Evolutionary conservation across 768 basidiomycete species (phyloP), one percentile per base, ranked within the genome.

Genomic region (Aureoboletus auriporus): DNA sequence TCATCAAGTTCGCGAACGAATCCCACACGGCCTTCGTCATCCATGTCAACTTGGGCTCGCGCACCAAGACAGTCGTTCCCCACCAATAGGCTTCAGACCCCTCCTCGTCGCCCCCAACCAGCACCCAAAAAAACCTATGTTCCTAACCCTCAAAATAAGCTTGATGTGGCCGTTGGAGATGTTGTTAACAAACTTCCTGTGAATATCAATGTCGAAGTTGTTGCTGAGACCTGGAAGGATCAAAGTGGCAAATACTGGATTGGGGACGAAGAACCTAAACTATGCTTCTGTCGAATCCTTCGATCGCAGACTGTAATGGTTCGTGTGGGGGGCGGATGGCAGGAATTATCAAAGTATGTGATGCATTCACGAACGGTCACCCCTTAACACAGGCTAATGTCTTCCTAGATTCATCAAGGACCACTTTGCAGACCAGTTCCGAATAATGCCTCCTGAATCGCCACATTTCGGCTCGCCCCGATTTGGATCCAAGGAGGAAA

Each of bases 211-310:
- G 72, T 93, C 29, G 84, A 89, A 66, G 82, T 87, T 12, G 85
- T 89, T 6, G 78, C 80, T 6, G 88, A 90, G 43, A 86, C 83
- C 7, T 95, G 92, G 92, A 83, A 84, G 63, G 93, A 94, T 63
- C 84, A 89, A 68, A 93, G 91, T 52, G 93, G 93, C 16, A 93
- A 93, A 61, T 93, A 94, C 61, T 95, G 91, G 93, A 96, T 95
- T 56, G 94, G 94, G 12, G 85, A 91, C 55, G 82, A 90, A 56
- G 90, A 94, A 44, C 82, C 91, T 6, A 92, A 84, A 65, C 72
- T 95, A 29, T 94, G 91, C 66, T 95, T 93, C 66, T 93, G 92
- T 65, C 80, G 93, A 26, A 95, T 95, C 39, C 70, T 95, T 26
- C 83, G 92, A 10, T 92, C 88, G 1, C 88, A 92, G 59, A 93